These are phyloP conservation scores for Galeopsis tetrahit DNA, from an alignment of 257 asterid genomes.

Conservation along the genomic window DNA sequence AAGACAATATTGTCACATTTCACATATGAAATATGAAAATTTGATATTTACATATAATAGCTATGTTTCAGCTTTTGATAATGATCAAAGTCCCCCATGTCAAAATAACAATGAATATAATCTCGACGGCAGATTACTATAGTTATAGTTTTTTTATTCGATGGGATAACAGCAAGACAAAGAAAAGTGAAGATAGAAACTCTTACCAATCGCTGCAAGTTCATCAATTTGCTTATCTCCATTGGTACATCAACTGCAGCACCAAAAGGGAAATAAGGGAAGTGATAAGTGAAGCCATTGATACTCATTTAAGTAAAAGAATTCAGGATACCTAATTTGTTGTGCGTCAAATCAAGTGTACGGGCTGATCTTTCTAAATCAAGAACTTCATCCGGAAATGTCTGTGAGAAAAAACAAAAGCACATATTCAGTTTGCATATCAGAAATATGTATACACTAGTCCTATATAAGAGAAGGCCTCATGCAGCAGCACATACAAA, in stretches of 20 bases:
- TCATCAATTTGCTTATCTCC: conserved; percentile 78
- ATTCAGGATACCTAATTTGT: conserved; percentile 64
- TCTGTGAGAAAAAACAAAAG: conserved; percentile 42
- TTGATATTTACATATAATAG: conserved; percentile 1
- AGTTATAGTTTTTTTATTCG: background rate
- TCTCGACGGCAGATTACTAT: background rate
- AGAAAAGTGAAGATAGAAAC: background rate
- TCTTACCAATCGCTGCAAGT: conserved; percentile 96
- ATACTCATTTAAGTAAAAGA: conserved; percentile 13
- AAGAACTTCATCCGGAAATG: conserved; percentile 87
- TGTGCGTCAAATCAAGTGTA: conserved; percentile 87
- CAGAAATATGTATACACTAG: conserved; percentile 2
- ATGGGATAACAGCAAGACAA: conserved; percentile 18
- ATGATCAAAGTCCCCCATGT: background rate
- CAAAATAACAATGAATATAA: conserved; percentile 2
- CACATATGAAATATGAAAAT: background rate
- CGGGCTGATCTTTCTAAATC: conserved; percentile 84
- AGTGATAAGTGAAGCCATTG: conserved; percentile 11
- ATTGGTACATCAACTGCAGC: conserved; percentile 75
- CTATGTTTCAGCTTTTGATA: conserved; percentile 2
- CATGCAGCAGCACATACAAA: conserved; percentile 28
- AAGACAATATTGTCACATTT: conserved; percentile 3
- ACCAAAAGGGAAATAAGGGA: conserved; percentile 28
- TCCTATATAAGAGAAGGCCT: background rate
- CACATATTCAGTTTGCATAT: conserved; percentile 28